phyloP scores from a whole-genome alignment of 306 rosid species.

The Citrullus mucosospermus region DNA sequence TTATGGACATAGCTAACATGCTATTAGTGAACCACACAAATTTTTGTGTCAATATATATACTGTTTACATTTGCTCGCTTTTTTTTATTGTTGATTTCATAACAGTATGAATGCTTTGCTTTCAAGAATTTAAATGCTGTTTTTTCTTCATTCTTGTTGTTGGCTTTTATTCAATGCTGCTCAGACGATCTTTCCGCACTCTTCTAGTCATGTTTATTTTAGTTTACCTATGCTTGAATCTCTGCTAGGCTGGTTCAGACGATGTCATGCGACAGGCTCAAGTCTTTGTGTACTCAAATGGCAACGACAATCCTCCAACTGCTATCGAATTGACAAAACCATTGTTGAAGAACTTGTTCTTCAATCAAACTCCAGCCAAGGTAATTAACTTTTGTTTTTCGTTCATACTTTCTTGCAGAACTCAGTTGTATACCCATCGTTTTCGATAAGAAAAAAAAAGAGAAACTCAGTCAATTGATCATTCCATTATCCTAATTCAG shows the following conservation, averaged over 20 bases:
- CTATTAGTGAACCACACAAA: too few species aligned
- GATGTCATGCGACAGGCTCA: slow-evolving; percentile 82
- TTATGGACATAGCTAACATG: too few species aligned
- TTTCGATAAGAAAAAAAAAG: background rate
- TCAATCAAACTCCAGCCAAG: slow-evolving; percentile 82
- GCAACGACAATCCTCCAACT: slow-evolving; percentile 70
- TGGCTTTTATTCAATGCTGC: background rate
- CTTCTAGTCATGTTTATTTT: background rate
- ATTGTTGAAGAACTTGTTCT: slow-evolving; percentile 58
- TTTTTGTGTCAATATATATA: too few species aligned
- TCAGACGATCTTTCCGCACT: background rate
- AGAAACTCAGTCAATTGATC: background rate
- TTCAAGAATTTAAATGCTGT: background rate
- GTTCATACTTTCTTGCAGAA: background rate
- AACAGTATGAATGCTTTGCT: background rate
- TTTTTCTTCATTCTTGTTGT: background rate
- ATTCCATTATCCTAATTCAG: slow-evolving; percentile 25
- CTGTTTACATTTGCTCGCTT: too few species aligned
- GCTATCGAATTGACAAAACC: slow-evolving; percentile 66
- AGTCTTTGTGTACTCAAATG: slow-evolving; percentile 67
- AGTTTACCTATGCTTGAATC: background rate
- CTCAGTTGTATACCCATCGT: background rate
- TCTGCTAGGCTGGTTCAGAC: slow-evolving; percentile 56
- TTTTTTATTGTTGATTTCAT: too few species aligned
- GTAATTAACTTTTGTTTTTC: slow-evolving; percentile 10